Percentiles rank a stretch among this genome's conserved stretches.
Conservation (phyloP, 2,329 filamentous ascomycete genomes). For the Claviceps africana region DNA sequence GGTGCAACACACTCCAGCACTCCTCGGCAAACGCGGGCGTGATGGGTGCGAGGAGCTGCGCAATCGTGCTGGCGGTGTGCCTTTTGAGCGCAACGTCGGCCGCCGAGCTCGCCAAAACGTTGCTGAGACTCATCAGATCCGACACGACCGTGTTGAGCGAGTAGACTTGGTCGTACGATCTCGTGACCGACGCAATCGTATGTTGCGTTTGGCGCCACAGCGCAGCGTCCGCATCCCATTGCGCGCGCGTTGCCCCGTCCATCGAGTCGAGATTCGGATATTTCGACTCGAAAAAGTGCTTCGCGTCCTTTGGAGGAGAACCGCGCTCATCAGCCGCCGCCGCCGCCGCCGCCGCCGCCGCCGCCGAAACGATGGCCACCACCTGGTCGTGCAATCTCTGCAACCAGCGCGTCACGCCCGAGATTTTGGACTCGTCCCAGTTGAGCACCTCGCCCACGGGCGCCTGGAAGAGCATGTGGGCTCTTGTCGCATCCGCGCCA, state of each 20-base stretch:
- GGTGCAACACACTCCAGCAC: conserved; percentile 52
- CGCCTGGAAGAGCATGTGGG: conserved; percentile 80
- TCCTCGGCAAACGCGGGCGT: conserved; percentile 71
- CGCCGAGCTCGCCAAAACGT: conserved; percentile 39
- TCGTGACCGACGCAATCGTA: conserved; percentile 52
- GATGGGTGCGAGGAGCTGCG: conserved; percentile 66
- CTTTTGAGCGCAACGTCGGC: conserved; percentile 30
- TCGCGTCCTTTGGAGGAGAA: conserved; percentile 12
- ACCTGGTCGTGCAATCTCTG: conserved; percentile 50
- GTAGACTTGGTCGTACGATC: conserved; percentile 57
- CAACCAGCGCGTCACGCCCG: conserved; percentile 72
- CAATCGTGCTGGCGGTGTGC: conserved; percentile 38
- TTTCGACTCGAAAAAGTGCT: conserved; percentile 24
- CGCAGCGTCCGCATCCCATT: conserved; percentile 31
- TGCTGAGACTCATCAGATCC: conserved; percentile 70
- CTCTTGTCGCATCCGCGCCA: conserved; percentile 70
- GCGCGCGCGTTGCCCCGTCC: conserved; percentile 18
- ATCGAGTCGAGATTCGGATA: conserved; percentile 17
- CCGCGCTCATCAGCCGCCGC: too few relatives aligned
- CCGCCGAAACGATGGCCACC: conserved; percentile 8
- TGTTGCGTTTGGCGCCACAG: conserved; percentile 55
- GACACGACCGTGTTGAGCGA: conserved; percentile 73
- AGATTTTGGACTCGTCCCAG: conserved; percentile 75
- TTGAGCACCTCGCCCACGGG: conserved; percentile 72
- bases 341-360: too few relatives aligned